Conservation (phyloP, 192 early-diverging fungal genomes). For the Mortierella alpina region DNA sequence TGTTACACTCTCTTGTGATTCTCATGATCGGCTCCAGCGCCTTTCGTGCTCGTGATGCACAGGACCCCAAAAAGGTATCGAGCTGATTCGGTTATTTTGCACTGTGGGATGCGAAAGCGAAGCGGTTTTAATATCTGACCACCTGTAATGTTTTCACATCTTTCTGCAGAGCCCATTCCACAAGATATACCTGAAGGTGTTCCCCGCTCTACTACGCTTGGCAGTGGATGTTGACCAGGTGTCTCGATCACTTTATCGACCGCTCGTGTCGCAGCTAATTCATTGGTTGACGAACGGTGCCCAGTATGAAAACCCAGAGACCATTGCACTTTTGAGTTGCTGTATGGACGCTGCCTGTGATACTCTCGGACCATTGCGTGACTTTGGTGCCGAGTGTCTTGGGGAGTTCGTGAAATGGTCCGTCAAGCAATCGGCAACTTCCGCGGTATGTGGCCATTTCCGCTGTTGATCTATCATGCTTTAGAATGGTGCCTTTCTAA, state of each 20-base stretch:
- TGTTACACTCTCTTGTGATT: constrained; percentile 77
- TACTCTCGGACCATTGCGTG: constrained; percentile 64
- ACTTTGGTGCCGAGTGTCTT: constrained; percentile 80
- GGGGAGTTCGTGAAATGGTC: constrained; percentile 82
- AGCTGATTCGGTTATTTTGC: background rate
- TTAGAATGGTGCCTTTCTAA: background rate
- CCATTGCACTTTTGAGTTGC: constrained; percentile 71
- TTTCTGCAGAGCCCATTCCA: constrained; percentile 67
- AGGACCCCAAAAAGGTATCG: constrained; percentile 52
- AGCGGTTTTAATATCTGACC: background rate
- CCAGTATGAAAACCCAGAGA: constrained; percentile 82
- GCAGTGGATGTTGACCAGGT: constrained; percentile 79
- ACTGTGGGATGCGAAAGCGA: background rate
- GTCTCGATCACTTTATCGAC: constrained; percentile 72
- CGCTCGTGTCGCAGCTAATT: constrained; percentile 74
- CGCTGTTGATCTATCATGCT: background rate
- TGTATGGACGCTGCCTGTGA: constrained; percentile 75
- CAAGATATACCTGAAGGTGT: constrained; percentile 70
- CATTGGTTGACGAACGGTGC: constrained; percentile 86
- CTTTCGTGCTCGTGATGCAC: constrained; percentile 57
- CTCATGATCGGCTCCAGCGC: constrained; percentile 81
- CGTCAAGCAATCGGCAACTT: constrained; percentile 69
- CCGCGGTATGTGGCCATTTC: constrained; percentile 39
- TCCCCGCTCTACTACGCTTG: constrained; percentile 77
- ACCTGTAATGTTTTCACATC: background rate